A percentile compares a stretch with the other conserved stretches of the same genome.
These are phyloP conservation scores for Lecanicillium sp. DNA, from an alignment of 2,329 filamentous ascomycete genomes.

Conservation along the genomic window DNA sequence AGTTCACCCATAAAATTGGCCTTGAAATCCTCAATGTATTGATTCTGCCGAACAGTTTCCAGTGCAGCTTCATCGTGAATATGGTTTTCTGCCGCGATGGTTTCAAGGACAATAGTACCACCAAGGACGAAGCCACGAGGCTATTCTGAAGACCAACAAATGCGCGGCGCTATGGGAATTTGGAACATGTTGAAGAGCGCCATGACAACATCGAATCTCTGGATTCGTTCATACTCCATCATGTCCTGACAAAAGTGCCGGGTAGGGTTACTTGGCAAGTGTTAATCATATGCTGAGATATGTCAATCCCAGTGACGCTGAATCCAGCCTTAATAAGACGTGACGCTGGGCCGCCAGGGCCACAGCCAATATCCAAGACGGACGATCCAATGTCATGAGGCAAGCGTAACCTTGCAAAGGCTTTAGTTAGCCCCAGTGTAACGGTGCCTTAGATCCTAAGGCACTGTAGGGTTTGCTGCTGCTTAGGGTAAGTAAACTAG, in stretches of 20 bases:
- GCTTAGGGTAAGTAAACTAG: no score
- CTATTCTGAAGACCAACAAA: constrained; percentile 2
- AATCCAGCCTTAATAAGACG: constrained; percentile 1
- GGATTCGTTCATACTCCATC: no score
- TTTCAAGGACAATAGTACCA: background rate
- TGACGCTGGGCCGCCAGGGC: constrained; percentile 5
- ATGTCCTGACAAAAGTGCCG: constrained; percentile 3
- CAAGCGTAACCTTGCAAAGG: no score
- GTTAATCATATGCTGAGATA: constrained; percentile 5
- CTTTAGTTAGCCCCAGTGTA: no score
- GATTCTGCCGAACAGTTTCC: no score
- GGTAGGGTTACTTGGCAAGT: no score
- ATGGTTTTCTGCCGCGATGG: background rate
- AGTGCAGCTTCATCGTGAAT: no score
- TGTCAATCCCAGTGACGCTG: constrained; percentile 6
- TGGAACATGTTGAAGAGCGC: background rate
- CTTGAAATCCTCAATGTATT: no score
- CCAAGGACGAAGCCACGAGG: constrained; percentile 1
- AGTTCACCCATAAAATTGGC: background rate
- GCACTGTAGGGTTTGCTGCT: no score
- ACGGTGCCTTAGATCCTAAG: no score
- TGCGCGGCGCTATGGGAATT: background rate
- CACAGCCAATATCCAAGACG: constrained; percentile 6
- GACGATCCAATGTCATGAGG: background rate
- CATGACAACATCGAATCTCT: background rate